Evolutionary conservation across 73 alveolate species (phyloP).

Genomic region (Paramecium biaurelia): DNA sequence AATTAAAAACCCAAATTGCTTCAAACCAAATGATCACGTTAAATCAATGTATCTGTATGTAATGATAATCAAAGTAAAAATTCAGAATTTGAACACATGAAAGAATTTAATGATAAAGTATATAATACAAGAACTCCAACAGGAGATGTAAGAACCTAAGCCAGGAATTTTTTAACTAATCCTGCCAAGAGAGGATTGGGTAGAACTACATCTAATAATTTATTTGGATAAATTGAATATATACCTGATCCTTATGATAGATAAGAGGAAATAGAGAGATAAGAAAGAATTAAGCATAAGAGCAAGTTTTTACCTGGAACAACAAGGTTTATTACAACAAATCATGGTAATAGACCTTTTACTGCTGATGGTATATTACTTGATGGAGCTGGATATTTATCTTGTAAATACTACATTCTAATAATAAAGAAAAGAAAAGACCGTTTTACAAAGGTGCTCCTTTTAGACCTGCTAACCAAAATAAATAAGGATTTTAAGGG

Average conservation of each 20-base stretch:
- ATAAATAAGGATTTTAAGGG: slow-evolving; percentile 31
- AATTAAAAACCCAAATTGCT: not conserved
- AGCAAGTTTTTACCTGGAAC: slow-evolving; percentile 33
- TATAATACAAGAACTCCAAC: slow-evolving; percentile 5
- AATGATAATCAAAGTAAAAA: not conserved
- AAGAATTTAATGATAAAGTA: slow-evolving; percentile 1
- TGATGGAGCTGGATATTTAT: slow-evolving; percentile 43
- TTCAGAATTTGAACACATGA: slow-evolving; percentile 47
- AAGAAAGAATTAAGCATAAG: not conserved
- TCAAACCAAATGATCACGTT: slow-evolving; percentile 6
- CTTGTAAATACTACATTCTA: not conserved
- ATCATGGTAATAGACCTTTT: slow-evolving; percentile 33
- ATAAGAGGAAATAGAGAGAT: slow-evolving; percentile 46
- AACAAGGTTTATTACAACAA: not conserved
- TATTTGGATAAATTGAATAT: slow-evolving; percentile 33
- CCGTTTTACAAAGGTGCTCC: slow-evolving; percentile 31
- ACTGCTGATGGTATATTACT: not conserved
- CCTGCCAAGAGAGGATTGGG: slow-evolving; percentile 59
- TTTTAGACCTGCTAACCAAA: slow-evolving; percentile 1
- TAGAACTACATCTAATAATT: slow-evolving; percentile 25
- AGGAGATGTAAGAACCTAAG: not conserved
- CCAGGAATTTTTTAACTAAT: slow-evolving; percentile 41
- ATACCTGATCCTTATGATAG: slow-evolving; percentile 56
- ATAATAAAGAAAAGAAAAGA: not conserved
- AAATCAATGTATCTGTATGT: not conserved